These are phyloP conservation scores for Metarhizium brunneum DNA, from an alignment of 2,329 filamentous ascomycete genomes.

Conservation along the genomic window DNA sequence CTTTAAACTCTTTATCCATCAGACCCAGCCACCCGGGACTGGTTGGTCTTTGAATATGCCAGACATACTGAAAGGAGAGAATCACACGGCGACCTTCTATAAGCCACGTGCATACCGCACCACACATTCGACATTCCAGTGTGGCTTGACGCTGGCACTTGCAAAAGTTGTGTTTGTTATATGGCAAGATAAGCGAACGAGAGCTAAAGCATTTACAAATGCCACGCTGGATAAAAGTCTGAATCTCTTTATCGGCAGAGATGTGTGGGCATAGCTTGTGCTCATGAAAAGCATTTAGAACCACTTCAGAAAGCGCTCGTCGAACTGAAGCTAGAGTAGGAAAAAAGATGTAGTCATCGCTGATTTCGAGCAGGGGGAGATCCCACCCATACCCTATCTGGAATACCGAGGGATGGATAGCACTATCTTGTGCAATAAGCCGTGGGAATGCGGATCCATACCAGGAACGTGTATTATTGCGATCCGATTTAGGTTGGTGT, in stretches of 20 bases:
- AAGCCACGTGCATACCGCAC: background rate
- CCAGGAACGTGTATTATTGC: too few relatives aligned
- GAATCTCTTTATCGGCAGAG: background rate
- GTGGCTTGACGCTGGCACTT: background rate
- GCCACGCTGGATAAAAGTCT: background rate
- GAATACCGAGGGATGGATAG: background rate
- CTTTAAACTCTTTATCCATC: background rate
- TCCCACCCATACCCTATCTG: background rate
- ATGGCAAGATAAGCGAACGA: too few relatives aligned
- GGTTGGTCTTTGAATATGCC: background rate
- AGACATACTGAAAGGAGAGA: background rate
- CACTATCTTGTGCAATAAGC: background rate
- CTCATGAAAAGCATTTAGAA: background rate
- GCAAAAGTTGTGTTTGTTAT: background rate
- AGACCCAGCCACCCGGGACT: conserved; percentile 1
- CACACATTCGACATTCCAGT: conserved; percentile 1
- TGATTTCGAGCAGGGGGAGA: background rate
- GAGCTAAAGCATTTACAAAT: background rate
- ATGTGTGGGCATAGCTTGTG: background rate
- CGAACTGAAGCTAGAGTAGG: background rate
- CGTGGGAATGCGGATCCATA: background rate
- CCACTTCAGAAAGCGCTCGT: background rate
- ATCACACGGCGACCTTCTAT: background rate
- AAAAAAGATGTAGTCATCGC: fast-evolving
- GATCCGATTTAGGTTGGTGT: background rate